These are phyloP conservation scores for Delitschia confertaspora DNA, from an alignment of 495 filamentous ascomycete species.

Conservation along the genomic window DNA sequence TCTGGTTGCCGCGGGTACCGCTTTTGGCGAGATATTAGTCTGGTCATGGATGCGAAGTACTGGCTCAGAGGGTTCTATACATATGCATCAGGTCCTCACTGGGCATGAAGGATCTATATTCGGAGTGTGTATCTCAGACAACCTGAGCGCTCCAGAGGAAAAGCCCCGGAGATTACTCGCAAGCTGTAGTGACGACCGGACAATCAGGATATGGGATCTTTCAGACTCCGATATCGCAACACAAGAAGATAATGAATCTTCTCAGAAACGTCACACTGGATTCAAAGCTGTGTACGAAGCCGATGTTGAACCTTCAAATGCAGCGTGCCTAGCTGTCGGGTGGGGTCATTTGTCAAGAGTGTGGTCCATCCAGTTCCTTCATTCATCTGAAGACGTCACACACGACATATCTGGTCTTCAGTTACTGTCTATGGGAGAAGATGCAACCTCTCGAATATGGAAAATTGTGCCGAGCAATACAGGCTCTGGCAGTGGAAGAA, in stretches of 20 bases:
- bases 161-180: constrained; percentile 54
- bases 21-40: constrained; percentile 84
- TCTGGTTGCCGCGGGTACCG: constrained; percentile 78
- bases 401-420: constrained; percentile 32
- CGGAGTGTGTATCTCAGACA: constrained; percentile 66
- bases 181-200: constrained; percentile 93
- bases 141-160: constrained; percentile 37
- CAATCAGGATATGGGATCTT: constrained; percentile 83
- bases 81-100: constrained; percentile 60
- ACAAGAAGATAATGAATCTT: not conserved
- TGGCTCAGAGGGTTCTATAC: not conserved
- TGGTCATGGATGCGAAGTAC: constrained; percentile 56
- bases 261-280: constrained; percentile 40
- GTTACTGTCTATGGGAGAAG: constrained; percentile 71
- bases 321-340: constrained; percentile 50
- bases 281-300: constrained; percentile 1
- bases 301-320: constrained; percentile 21
- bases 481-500: not conserved
- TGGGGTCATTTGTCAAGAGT: constrained; percentile 87
- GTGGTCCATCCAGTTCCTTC: constrained; percentile 69
- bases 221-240: constrained; percentile 42
- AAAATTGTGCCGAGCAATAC: constrained; percentile 34
- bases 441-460: constrained; percentile 66
- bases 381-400: constrained; percentile 7
- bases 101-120: constrained; percentile 95